These are phyloP conservation scores for Ceratopteris richardii DNA, from an alignment of 75 land plant genomes.

Conservation along the genomic window DNA sequence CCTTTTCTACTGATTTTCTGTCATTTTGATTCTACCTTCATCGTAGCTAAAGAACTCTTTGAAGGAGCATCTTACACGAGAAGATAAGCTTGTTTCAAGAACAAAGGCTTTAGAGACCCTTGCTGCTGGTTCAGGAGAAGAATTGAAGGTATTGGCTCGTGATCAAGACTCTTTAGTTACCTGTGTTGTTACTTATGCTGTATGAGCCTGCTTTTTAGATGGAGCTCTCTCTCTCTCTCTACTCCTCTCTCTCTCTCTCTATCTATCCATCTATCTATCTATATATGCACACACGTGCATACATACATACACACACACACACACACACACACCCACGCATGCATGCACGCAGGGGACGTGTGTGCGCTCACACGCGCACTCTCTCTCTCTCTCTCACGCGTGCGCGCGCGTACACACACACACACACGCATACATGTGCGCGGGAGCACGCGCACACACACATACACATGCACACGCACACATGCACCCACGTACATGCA, in stretches of 20 bases:
- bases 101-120: conserved; percentile 72
- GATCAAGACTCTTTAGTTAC: not conserved
- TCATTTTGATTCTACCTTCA: conserved; percentile 10
- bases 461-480: too few species aligned
- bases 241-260: not conserved
- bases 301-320: too few species aligned
- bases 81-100: conserved; percentile 65
- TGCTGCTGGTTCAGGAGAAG: conserved; percentile 59
- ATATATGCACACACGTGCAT: not conserved
- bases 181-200: not conserved
- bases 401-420: too few species aligned
- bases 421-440: too few species aligned
- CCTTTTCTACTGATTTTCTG: conserved; percentile 2
- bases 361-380: too few species aligned
- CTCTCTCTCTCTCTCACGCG: too few species aligned
- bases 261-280: too few species aligned
- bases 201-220: not conserved
- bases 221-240: too few species aligned
- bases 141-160: conserved; percentile 44
- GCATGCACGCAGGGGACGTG: too few species aligned
- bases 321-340: too few species aligned
- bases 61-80: conserved; percentile 41
- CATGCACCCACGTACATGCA: too few species aligned
- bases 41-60: conserved; percentile 26
- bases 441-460: too few species aligned